phyloP scores from a whole-genome alignment of 306 rosid species.

The Ziziphus jujuba region DNA sequence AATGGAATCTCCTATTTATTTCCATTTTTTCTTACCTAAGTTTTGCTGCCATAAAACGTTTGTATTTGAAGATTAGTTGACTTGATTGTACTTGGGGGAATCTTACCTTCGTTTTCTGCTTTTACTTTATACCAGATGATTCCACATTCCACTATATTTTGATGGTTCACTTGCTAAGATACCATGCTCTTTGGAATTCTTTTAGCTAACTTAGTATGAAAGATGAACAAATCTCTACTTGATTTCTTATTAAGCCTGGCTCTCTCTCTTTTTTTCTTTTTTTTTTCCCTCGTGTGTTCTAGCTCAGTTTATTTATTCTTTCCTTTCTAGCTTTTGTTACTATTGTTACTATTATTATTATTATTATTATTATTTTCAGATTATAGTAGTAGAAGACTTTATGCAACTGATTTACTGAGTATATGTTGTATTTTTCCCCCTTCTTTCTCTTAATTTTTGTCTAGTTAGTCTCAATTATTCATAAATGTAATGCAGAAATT shows the following conservation, averaged over 20 bases:
- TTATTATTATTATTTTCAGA: too few species aligned
- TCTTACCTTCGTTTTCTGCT: neutral
- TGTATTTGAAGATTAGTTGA: slow-evolving; percentile 9
- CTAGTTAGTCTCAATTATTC: slow-evolving; percentile 29
- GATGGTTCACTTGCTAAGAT: neutral
- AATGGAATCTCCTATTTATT: neutral
- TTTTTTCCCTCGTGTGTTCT: too few species aligned
- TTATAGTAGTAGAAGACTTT: too few species aligned
- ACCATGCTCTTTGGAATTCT: neutral
- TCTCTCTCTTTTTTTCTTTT: too few species aligned
- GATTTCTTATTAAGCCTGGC: too few species aligned
- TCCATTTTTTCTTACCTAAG: neutral
- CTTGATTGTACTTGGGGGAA: neutral
- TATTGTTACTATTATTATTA: too few species aligned
- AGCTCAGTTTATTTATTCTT: too few species aligned
- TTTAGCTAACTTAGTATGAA: neutral
- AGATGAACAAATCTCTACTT: too few species aligned
- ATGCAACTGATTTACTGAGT: neutral
- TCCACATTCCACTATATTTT: neutral
- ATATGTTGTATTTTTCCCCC: slow-evolving; percentile 5
- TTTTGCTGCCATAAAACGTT: neutral
- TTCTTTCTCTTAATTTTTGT: slow-evolving; percentile 14
- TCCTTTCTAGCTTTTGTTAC: too few species aligned
- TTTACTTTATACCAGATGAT: neutral
- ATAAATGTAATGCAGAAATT: slow-evolving; percentile 55